Evolutionary conservation across 768 basidiomycete genomes (phyloP), one percentile per base, ranked within the genome.

Genomic region (Trametes sanguinea): DNA sequence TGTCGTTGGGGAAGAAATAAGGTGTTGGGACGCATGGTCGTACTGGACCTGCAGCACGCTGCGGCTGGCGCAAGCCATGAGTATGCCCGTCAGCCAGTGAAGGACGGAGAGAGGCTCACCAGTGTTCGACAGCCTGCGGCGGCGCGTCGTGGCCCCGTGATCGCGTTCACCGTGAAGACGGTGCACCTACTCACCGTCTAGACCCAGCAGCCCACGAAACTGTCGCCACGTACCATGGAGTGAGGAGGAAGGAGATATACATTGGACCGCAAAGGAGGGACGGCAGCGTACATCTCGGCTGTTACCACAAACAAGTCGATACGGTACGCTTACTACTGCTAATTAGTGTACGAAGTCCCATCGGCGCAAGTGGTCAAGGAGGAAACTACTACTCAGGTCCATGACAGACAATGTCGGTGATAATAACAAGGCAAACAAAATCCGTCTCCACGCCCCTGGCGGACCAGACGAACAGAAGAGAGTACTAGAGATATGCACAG

Each of bases 71-170:
- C 2, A n/a, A 27, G 11, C 42, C 17, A 53, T 29, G 14, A 22
- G 17, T 11, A 9, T 22, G 2, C 39, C 3, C 11, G 51, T 53
- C 51, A 53, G 51, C 51, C 51, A 9, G 3, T 35, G 37, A 9
- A 13, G 37, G 51, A 29, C 11, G 51, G 2, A 27, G 22, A 39
- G 42, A 30, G 47, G 7, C 52, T 54, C 10, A 27, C 53, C 42
- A n/a, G n/a, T 30, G 40, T 53, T 56, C 3, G 8, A 37, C 22
- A 22, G 22, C 22, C 22, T 22, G 22, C 22, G 17, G n/a, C 14
- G 46, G 48, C 33, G 33, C 35, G 55, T 39, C 22, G 56, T 37
- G 47, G 32, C 42, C 47, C 10, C 56, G 56, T 48, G 56, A 57
- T 50, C 54, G 54, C 17, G 45, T 47, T 37, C 54, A 27, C 14